Base-by-base conservation (phyloP, 2,329 filamentous ascomycete species). In the Calonectria pteridis region DNA sequence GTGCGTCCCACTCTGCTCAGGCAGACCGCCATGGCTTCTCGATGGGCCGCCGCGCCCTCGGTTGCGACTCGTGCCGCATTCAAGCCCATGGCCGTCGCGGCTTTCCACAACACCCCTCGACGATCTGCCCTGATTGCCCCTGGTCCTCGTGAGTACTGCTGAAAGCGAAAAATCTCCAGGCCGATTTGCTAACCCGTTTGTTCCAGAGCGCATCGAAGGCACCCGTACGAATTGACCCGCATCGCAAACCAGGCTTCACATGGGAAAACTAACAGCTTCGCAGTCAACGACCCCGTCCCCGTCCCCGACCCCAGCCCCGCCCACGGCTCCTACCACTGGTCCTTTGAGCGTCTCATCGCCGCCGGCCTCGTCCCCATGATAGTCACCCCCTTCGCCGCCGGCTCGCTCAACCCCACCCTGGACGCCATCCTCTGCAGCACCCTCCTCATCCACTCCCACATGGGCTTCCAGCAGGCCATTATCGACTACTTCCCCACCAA, bases 301-400 rank as follows among this genome's bases (percentile, higher is more conserved):
- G 86, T 98, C 29, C 96, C 95, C 58, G 84, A 91, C 28, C 87
- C 94, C 67, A 91, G 90, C 79, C 92, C 96, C 51, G 88, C 92
- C 70, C 95, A 99, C 87, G 97, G 97, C 81, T 97, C 94, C 86
- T 99, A 98, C 89, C 97, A 99, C 91, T 99, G 97, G 97, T 94
- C 94, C 74, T 98, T 98, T 82, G 97, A 99, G 90, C 95, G 95
- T 83, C 84, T 95, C 71, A 88, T 98, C 80, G 93, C 95, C 71
- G 93, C 91, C 71, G 94, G 92, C 70, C 91, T 99, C 75, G 88
- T 99, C 75, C 97, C 97, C 65, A 89, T 99, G 77, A 95, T 94
- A 76, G 89, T 98, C 78, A 93, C 95, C 49, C 97, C 97, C 76
- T 99, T 99, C 86, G 96, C 96, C 75, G 93, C 94, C 74, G 96